A percentile compares a stretch with the other conserved stretches of the same genome.
Evolutionary conservation across 2,329 filamentous ascomycete genomes (phyloP).

Genomic region (Cordyceps militaris): DNA sequence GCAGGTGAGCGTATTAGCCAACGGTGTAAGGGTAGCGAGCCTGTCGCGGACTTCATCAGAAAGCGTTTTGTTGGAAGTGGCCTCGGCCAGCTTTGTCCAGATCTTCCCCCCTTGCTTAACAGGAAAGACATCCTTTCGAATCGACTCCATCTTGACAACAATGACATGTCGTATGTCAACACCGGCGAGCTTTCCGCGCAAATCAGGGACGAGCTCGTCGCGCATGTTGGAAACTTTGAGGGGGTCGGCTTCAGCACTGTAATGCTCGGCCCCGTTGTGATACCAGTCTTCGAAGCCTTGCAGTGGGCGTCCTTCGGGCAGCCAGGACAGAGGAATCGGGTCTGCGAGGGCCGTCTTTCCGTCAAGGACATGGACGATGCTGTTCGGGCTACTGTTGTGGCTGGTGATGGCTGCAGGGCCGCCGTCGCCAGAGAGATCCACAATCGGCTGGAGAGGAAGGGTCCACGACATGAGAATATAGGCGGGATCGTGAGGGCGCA

Average conservation of each 20-base stretch:
- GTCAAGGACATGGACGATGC: constrained; percentile 22
- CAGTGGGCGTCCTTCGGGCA: constrained; percentile 18
- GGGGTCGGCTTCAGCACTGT: constrained; percentile 30
- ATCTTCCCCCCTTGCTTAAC: constrained; percentile 35
- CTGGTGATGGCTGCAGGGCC: constrained; percentile 23
- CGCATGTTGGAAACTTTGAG: constrained; percentile 34
- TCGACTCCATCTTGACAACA: constrained; percentile 37
- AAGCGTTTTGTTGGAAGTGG: constrained; percentile 25
- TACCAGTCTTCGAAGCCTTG: constrained; percentile 26
- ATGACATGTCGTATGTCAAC: constrained; percentile 37
- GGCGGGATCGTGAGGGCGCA: constrained; percentile 27
- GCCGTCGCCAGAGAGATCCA: constrained; percentile 25
- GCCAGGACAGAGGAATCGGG: constrained; percentile 20
- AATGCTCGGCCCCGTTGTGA: constrained; percentile 20
- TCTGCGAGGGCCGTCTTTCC: constrained; percentile 21
- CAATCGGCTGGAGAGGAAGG: constrained; percentile 25
- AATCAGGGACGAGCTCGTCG: constrained; percentile 22
- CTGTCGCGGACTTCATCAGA: constrained; percentile 25
- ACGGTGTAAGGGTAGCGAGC: constrained; percentile 24
- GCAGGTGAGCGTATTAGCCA: constrained; percentile 28
- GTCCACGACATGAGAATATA: constrained; percentile 31
- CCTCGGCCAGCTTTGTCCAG: constrained; percentile 27
- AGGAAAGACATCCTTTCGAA: constrained; percentile 38
- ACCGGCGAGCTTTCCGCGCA: constrained; percentile 21
- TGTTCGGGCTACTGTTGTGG: constrained; percentile 20